Conservation (phyloP, 2,329 filamentous ascomycete genomes). For the Venturia aucupariae region DNA sequence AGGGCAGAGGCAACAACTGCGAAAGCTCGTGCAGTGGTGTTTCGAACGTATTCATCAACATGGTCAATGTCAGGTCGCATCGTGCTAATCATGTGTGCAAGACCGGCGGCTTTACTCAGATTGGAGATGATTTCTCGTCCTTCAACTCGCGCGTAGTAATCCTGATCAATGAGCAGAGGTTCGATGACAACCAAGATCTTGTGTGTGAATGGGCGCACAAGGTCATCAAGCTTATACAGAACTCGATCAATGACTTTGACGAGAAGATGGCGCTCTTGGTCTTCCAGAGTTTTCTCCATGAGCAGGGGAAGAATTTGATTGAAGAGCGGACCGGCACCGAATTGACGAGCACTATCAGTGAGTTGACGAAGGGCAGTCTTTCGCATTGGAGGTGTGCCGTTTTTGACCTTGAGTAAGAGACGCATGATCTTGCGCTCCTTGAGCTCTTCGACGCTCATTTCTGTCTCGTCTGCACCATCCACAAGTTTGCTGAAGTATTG, state of each 20-base stretch:
- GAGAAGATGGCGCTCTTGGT: slow-evolving; percentile 93
- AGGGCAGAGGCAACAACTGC: slow-evolving; percentile 94
- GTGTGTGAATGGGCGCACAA: slow-evolving; percentile 92
- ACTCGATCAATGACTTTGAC: slow-evolving; percentile 99
- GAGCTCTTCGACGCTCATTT: slow-evolving; percentile 84
- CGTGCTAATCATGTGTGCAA: slow-evolving; percentile 98
- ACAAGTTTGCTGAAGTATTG: slow-evolving; percentile 96
- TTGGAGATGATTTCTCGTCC: slow-evolving; percentile 99
- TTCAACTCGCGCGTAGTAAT: slow-evolving; percentile 97
- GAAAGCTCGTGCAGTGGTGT: slow-evolving; percentile 94
- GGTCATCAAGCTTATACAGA: slow-evolving; percentile 94
- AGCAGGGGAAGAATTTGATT: slow-evolving; percentile 94
- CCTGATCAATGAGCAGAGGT: slow-evolving; percentile 96
- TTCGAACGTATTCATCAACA: slow-evolving; percentile 94
- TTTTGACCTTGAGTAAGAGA: slow-evolving; percentile 94
- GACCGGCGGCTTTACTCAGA: slow-evolving; percentile 87
- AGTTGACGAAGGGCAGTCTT: slow-evolving; percentile 96
- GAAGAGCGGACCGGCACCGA: slow-evolving; percentile 87
- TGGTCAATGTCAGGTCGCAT: slow-evolving; percentile 99
- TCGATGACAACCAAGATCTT: slow-evolving; percentile 99
- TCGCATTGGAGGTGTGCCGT: slow-evolving; percentile 95
- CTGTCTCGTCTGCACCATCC: slow-evolving; percentile 85
- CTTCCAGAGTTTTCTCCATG: slow-evolving; percentile 97
- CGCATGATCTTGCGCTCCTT: slow-evolving; percentile 99
- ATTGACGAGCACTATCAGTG: slow-evolving; percentile 93